Evolutionary conservation across 306 rosid species (phyloP), one percentile per base, ranked within the genome.

Genomic region (Coriaria nepalensis): DNA sequence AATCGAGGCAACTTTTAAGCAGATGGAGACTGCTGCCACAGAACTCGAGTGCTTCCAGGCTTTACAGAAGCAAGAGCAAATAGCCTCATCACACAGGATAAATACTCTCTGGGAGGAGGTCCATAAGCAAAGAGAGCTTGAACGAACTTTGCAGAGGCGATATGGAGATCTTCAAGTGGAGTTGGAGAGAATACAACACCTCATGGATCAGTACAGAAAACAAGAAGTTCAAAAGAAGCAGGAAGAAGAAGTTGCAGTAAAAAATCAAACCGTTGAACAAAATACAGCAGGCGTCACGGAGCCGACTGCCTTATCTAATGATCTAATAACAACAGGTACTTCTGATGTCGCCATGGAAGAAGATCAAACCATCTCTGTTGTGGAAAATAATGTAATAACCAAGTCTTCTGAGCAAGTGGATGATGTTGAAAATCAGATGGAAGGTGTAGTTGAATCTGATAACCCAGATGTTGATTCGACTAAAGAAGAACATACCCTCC

Each of bases 31-130:
- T 40, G 94, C 96, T 57, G 87, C 84, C 36, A 87, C 84, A 35
- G 96, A 87, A 70, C 82, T 78, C 0, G 94, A 87, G 68, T 87
- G 92, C 76, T 87, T 83, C 63, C 71, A 70, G 63, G 96, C 82
- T 57, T 71, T 87, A 60, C 69, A 78, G 61, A 87, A 73, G 73
- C 94, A 87, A 76, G 96, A 87, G 78, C 78, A 66, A 45, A 55
- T 68, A 51, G 94, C 96, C 8, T 82, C 94, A 37, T 62, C 93
- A 3, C 84, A 83, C 73, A 66, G 96, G 63, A 69, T 83, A 55
- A 87, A 72, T 64, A 68, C 56, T 57, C 47, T 83, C 2, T 73
- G 83, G 85, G 76, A 71, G 33, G 94, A 83, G 64, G 87, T 87
- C 44, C 82, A 78, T 55, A 83, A 76, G 63, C 96, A 87, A 59